Conservation (phyloP, 1,139 yeast genomes). For the Suhomyces anneliseae region DNA sequence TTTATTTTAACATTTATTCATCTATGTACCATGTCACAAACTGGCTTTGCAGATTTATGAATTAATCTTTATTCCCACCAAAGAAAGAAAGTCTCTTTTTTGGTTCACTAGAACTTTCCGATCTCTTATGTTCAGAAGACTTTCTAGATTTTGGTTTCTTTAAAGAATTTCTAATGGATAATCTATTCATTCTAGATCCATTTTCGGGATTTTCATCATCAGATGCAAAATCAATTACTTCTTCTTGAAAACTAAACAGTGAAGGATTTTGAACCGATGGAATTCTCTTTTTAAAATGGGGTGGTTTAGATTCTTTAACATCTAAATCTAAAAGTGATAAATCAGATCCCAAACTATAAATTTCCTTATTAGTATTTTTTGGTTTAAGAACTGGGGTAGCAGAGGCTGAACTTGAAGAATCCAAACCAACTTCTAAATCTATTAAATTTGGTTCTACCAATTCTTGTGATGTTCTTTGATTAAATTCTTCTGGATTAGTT, state of each 20-base stretch:
- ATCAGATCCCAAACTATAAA: slow-evolving; percentile 18
- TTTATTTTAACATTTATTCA: no score
- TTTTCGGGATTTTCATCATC: slow-evolving; percentile 48
- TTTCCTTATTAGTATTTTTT: slow-evolving; percentile 13
- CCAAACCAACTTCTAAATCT: slow-evolving; percentile 42
- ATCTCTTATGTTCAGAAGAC: slow-evolving; percentile 34
- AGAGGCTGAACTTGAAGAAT: slow-evolving; percentile 29
- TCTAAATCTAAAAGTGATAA: slow-evolving; percentile 37
- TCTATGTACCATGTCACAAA: no score
- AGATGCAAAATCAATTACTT: slow-evolving; percentile 49
- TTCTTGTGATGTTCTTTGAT: background rate
- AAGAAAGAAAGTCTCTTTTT: slow-evolving; percentile 36
- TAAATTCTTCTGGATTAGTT: background rate
- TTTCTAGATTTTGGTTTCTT: slow-evolving; percentile 36
- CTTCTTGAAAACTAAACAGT: slow-evolving; percentile 40
- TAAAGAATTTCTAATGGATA: slow-evolving; percentile 44
- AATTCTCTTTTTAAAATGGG: slow-evolving; percentile 33
- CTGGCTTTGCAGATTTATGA: no score
- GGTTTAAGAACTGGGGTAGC: slow-evolving; percentile 25
- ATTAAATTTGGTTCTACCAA: slow-evolving; percentile 27
- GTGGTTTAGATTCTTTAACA: slow-evolving; percentile 20
- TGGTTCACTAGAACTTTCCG: slow-evolving; percentile 33
- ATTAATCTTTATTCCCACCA: slow-evolving; percentile 15
- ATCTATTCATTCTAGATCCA: slow-evolving; percentile 41
- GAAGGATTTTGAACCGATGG: slow-evolving; percentile 34